phyloP scores from a whole-genome alignment of 345 rosid species.

The Erodium maritimum region DNA sequence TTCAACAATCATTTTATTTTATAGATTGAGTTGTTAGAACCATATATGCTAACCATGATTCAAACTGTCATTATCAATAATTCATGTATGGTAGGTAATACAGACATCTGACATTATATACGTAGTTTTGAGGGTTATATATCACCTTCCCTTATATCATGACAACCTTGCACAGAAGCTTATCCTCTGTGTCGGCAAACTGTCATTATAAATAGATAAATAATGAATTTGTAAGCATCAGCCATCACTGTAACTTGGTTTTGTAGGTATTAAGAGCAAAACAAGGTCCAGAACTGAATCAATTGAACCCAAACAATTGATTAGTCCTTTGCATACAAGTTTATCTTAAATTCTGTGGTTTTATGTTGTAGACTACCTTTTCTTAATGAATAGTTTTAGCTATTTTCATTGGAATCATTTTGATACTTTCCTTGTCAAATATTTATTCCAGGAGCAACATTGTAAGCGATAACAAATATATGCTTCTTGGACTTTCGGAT shows the following conservation, averaged over 20 bases:
- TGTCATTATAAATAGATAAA: not conserved
- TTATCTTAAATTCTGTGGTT: not conserved
- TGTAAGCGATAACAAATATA: conserved; percentile 59
- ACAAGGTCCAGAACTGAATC: not conserved
- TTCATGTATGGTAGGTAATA: too few species aligned
- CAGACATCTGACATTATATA: not conserved
- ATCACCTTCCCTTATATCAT: not conserved
- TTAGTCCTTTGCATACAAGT: not conserved
- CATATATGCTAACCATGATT: not conserved
- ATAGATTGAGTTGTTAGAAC: too few species aligned
- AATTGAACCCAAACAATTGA: not conserved
- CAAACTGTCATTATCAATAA: not conserved
- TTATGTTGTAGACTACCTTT: not conserved
- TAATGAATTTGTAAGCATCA: not conserved
- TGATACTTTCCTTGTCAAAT: conserved; percentile 7
- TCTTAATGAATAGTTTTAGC: not conserved
- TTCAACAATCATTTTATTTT: too few species aligned
- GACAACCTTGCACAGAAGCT: not conserved
- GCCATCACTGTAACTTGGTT: not conserved
- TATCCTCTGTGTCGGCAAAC: not conserved
- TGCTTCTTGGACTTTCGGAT: conserved; percentile 80
- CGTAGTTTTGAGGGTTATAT: not conserved
- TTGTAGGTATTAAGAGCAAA: not conserved
- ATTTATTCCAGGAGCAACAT: conserved; percentile 65
- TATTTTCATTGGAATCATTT: conserved; percentile 2